Evolutionary conservation across 805 yeast species (phyloP).

Genomic region (Huiozyma sinensis): DNA sequence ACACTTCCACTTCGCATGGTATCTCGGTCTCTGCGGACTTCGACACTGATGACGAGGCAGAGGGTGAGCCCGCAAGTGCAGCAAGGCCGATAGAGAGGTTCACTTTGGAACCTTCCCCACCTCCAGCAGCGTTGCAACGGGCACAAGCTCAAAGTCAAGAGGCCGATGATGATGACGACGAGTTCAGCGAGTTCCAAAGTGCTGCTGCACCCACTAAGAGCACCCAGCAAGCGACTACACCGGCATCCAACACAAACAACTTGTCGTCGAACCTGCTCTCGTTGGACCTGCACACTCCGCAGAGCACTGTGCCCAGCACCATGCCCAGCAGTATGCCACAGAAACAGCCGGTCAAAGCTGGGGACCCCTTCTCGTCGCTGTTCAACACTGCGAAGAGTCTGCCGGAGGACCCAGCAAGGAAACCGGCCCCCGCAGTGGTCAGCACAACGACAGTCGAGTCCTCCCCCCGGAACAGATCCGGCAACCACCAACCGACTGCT

Average conservation of each 20-base stretch:
- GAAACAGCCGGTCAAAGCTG: conserved; percentile 27
- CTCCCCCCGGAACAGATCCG: not conserved
- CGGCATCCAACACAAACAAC: conserved; percentile 4
- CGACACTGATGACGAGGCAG: conserved; percentile 38
- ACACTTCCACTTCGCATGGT: conserved; percentile 16
- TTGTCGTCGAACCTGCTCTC: not conserved
- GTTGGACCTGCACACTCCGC: too few relatives aligned
- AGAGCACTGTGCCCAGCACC: not conserved
- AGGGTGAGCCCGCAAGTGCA: conserved; percentile 23
- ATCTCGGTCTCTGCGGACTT: conserved; percentile 30
- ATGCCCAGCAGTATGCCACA: not conserved
- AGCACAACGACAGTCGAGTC: not conserved
- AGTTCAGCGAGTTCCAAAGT: conserved; percentile 70
- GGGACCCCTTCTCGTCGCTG: conserved; percentile 65
- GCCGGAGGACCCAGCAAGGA: too few relatives aligned
- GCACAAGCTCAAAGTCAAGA: not conserved
- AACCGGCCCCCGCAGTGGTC: not conserved
- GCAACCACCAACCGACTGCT: not conserved
- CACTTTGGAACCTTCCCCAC: conserved; percentile 43
- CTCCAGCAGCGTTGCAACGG: conserved; percentile 11
- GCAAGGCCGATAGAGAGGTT: conserved; percentile 29
- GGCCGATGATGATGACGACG: conserved; percentile 52
- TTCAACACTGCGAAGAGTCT: conserved; percentile 41
- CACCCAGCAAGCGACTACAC: conserved; percentile 40
- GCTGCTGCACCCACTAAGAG: conserved; percentile 39